Evolutionary conservation across 2,329 filamentous ascomycete species (phyloP).

Genomic region (Ophioceras dolichostomum): DNA sequence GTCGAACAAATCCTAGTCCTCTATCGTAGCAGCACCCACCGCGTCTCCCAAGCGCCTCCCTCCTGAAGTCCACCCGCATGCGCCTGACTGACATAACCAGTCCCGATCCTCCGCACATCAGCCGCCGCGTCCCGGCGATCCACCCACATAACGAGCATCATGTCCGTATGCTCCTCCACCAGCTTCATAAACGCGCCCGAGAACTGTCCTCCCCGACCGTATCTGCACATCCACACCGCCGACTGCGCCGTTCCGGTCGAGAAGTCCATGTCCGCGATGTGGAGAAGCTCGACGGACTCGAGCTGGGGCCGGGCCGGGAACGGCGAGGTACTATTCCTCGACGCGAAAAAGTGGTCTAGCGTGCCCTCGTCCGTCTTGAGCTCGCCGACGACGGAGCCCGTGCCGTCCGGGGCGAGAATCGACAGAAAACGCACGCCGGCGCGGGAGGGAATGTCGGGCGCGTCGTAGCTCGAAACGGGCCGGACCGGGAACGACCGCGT

Average conservation of each 20-base stretch:
- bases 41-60: no score
- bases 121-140: background rate
- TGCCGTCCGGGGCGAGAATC: background rate
- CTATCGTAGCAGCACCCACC: no score
- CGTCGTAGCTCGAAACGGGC: background rate
- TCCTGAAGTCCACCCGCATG: no score
- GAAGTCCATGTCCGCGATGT: background rate
- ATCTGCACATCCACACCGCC: background rate
- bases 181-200: background rate
- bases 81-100: background rate
- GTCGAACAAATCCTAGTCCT: no score
- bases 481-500: background rate
- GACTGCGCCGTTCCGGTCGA: background rate
- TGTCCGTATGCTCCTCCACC: background rate
- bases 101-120: background rate
- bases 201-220: background rate
- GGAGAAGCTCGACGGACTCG: background rate
- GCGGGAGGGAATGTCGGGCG: background rate
- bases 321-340: background rate
- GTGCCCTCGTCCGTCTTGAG: background rate
- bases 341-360: background rate
- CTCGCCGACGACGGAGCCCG: background rate
- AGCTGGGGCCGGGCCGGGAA: no score
- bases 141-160: background rate
- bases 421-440: background rate